A percentile compares a stretch with the other conserved stretches of the same genome.
These are phyloP conservation scores for Geranium incanum DNA, from an alignment of 441 rosid species.

Conservation along the genomic window DNA sequence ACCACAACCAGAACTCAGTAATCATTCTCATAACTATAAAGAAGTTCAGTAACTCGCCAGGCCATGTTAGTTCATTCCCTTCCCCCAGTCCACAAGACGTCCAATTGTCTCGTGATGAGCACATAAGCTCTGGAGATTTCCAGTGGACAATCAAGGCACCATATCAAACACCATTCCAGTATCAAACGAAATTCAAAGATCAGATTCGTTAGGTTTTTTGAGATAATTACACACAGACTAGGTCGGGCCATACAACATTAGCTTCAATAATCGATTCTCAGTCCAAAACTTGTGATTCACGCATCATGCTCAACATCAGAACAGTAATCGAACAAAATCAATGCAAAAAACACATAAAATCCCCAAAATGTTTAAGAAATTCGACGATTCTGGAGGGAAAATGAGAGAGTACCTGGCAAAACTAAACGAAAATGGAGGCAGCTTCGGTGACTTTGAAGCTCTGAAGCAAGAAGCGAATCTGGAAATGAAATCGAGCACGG, in stretches of 20 bases:
- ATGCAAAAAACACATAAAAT: neutral
- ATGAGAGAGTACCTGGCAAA: no score
- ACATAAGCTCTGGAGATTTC: neutral
- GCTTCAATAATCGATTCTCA: neutral
- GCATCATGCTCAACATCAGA: neutral
- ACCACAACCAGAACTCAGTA: no score
- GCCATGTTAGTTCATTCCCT: neutral
- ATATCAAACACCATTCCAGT: neutral
- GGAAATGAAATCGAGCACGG: no score
- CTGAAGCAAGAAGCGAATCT: no score
- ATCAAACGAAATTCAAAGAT: neutral
- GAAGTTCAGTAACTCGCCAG: neutral
- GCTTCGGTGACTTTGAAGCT: no score
- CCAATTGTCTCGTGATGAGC: no score
- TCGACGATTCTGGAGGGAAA: no score
- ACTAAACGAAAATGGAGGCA: no score
- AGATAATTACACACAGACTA: neutral
- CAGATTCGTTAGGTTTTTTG: neutral
- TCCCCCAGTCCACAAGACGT: neutral
- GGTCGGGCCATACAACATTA: neutral
- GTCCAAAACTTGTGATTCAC: neutral
- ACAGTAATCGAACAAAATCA: neutral
- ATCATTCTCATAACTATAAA: neutral
- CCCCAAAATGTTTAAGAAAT: neutral
- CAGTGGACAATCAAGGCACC: neutral